phyloP scores from a whole-genome alignment of 2,329 filamentous ascomycete species.

The Karstenula rhodostoma region DNA sequence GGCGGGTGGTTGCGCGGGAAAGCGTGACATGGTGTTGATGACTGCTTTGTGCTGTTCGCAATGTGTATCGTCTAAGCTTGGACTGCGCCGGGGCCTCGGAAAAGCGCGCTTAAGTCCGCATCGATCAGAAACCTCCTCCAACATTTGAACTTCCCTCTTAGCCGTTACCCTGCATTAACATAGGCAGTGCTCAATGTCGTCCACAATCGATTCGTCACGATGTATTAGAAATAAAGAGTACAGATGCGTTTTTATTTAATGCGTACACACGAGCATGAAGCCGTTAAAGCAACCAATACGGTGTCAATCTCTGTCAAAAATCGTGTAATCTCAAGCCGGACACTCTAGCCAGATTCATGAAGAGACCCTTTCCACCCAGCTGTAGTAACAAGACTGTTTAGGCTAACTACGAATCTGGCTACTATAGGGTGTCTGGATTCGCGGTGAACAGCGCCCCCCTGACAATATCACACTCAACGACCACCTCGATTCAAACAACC shows the following conservation, averaged over 20 bases:
- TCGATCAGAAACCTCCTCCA: not conserved
- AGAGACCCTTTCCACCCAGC: not conserved
- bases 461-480: too few species aligned
- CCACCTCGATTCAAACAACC: too few species aligned
- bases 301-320: not conserved
- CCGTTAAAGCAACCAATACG: not conserved
- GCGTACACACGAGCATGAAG: not conserved
- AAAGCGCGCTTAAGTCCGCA: not conserved
- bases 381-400: not conserved
- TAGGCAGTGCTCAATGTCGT: not conserved
- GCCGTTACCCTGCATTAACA: not conserved
- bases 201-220: not conserved
- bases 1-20: slow-evolving; percentile 6
- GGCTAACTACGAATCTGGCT: not conserved
- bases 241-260: not conserved
- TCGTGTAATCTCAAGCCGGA: not conserved
- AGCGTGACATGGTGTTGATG: slow-evolving; percentile 17
- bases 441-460: not conserved
- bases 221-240: not conserved
- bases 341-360: not conserved
- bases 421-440: not conserved
- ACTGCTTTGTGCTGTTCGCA: slow-evolving; percentile 15
- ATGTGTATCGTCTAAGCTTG: slow-evolving; percentile 11
- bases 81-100: slow-evolving; percentile 2
- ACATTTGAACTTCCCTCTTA: not conserved